phyloP scores from a whole-genome alignment of 495 filamentous ascomycete species.

The Talaromyces liani region DNA sequence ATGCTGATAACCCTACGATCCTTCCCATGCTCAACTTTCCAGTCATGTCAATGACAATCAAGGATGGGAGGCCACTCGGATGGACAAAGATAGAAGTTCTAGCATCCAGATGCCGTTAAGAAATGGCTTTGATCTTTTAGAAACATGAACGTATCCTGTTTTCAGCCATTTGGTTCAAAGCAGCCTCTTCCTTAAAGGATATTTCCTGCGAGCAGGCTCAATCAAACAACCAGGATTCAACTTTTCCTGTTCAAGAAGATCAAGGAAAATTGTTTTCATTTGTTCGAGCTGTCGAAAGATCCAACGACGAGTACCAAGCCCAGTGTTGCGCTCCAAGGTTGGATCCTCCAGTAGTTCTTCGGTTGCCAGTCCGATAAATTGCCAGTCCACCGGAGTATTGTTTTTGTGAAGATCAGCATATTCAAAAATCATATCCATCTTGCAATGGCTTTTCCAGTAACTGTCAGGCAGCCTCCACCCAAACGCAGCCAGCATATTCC shows the following conservation, averaged over 20 bases:
- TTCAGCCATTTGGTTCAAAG: neutral
- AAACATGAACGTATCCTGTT: no score
- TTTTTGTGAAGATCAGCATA: constrained; percentile 4
- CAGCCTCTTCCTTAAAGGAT: constrained; percentile 1
- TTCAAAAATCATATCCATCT: constrained; percentile 7
- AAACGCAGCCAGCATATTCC: constrained; percentile 6
- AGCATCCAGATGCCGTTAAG: no score
- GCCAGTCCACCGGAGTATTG: neutral
- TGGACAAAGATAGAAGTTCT: no score
- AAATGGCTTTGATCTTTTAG: no score
- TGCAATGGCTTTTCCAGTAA: constrained; percentile 2
- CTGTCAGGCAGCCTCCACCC: constrained; percentile 7
- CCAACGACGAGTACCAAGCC: constrained; percentile 5
- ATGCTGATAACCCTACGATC: neutral
- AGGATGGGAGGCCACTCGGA: neutral
- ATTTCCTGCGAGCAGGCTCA: neutral
- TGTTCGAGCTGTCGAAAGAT: constrained; percentile 1
- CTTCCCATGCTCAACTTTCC: neutral
- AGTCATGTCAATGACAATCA: neutral
- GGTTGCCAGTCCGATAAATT: constrained; percentile 1
- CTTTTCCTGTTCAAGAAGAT: constrained; percentile 1
- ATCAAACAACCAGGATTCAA: neutral
- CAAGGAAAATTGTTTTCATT: neutral
- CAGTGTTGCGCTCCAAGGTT: neutral
- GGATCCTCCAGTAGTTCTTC: constrained; percentile 6